A percentile compares a stretch with the other conserved stretches of the same genome.
Conservation (phyloP, 1,284 basidiomycete genomes). For the Trichosporon sp. region DNA sequence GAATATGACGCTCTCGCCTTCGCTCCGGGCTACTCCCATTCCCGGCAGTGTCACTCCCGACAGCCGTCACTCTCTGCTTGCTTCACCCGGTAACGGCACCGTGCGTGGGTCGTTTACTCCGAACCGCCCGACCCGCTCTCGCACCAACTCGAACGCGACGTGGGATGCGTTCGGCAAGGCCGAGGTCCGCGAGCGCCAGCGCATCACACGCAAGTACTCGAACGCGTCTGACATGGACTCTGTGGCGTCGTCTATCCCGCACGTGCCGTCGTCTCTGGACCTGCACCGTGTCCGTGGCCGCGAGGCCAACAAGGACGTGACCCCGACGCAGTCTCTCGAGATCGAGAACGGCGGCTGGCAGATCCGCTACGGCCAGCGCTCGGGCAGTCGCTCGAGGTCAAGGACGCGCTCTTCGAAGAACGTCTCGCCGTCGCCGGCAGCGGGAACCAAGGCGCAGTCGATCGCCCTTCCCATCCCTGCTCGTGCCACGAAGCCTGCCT, state of each 20-base stretch:
- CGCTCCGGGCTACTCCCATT: constrained; percentile 8
- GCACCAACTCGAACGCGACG: constrained; percentile 27
- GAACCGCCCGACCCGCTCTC: constrained; percentile 18
- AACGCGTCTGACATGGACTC: constrained; percentile 6
- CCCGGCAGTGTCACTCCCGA: constrained; percentile 1
- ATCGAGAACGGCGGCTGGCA: constrained; percentile 33
- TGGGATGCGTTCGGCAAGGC: constrained; percentile 41
- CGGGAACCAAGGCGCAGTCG: constrained; percentile 2
- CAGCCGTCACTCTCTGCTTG: not conserved
- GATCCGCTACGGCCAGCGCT: constrained; percentile 24
- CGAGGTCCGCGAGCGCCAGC: constrained; percentile 20
- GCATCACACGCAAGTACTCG: constrained; percentile 5
- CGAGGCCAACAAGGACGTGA: constrained; percentile 18
- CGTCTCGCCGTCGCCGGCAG: not conserved
- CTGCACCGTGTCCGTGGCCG: constrained; percentile 6
- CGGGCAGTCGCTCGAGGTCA: not conserved
- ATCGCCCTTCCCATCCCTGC: constrained; percentile 13
- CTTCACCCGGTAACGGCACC: constrained; percentile 7
- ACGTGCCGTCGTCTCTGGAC: constrained; percentile 3
- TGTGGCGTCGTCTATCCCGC: not conserved
- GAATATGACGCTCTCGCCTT: constrained; percentile 12
- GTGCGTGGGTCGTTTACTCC: constrained; percentile 10
- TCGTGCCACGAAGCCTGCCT: constrained; percentile 6
- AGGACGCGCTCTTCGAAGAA: constrained; percentile 4
- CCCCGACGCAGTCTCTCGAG: constrained; percentile 39